phyloP scores from a whole-genome alignment of 2,329 filamentous ascomycete genomes.

The Penicillium sp. region DNA sequence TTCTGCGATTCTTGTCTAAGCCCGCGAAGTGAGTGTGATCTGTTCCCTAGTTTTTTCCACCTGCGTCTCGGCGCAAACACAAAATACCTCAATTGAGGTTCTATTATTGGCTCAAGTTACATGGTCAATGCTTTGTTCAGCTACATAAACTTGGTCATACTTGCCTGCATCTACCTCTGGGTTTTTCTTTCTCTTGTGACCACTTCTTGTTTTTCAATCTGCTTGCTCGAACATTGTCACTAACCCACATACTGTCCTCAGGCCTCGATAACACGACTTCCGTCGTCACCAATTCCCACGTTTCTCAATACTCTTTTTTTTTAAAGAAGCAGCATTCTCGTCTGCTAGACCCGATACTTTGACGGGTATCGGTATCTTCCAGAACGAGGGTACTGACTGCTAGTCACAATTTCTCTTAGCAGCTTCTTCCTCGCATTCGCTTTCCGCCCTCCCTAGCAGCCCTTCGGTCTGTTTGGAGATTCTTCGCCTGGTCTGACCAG shows the following conservation, averaged over 20 bases:
- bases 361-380: constrained; percentile 79
- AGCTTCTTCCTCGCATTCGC: constrained; percentile 76
- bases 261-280: constrained; percentile 64
- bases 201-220: background rate
- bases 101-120: background rate
- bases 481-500: constrained; percentile 78
- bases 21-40: constrained; percentile 75
- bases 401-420: constrained; percentile 86
- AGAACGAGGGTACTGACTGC: constrained; percentile 61
- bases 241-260: constrained; percentile 33
- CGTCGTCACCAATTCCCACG: constrained; percentile 18
- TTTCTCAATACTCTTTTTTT: constrained; percentile 21
- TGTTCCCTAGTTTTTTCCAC: constrained; percentile 2
- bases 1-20: constrained; percentile 91
- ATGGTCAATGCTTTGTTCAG: constrained; percentile 4
- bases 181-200: background rate
- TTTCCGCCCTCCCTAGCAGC: constrained; percentile 81
- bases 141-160: background rate
- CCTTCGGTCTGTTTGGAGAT: constrained; percentile 56
- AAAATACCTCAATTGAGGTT: constrained; percentile 4
- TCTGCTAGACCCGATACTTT: constrained; percentile 85
- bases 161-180: background rate
- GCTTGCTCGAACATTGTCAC: constrained; percentile 11
- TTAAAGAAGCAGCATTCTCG: constrained; percentile 61
- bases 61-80: constrained; percentile 3